Percentiles rank a stretch among this genome's conserved stretches.
phyloP scores from a whole-genome alignment of 441 rosid species.

The Jatropha podagrica region DNA sequence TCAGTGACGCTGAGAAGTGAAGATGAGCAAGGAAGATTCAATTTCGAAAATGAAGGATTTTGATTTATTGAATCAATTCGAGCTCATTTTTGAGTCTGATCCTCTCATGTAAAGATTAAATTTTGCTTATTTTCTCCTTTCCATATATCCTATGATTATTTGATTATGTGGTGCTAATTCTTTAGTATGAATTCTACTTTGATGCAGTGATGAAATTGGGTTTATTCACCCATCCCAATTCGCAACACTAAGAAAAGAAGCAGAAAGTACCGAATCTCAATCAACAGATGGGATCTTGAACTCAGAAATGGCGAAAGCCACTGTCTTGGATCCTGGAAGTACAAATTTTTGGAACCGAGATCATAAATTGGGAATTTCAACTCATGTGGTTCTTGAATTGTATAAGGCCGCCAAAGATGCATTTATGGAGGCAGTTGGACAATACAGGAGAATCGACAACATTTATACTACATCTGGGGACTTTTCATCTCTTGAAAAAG shows the following conservation, averaged over 20 bases:
- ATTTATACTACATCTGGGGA: constrained; percentile 17
- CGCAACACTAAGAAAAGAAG: constrained; percentile 42
- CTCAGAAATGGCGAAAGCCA: not conserved
- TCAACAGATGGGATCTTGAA: constrained; percentile 21
- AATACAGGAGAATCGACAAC: constrained; percentile 34
- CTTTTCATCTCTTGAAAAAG: constrained; percentile 36
- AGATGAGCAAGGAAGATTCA: constrained; percentile 34
- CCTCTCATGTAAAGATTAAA: constrained; percentile 60
- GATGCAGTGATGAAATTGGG: constrained; percentile 77
- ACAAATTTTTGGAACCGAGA: constrained; percentile 63
- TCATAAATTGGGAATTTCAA: constrained; percentile 83
- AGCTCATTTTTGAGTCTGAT: constrained; percentile 66
- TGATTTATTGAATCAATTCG: constrained; percentile 52
- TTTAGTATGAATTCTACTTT: constrained; percentile 7
- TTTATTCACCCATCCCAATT: constrained; percentile 85
- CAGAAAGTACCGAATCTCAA: constrained; percentile 9
- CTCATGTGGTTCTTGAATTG: constrained; percentile 50
- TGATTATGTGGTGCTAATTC: not conserved
- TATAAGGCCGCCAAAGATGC: constrained; percentile 57
- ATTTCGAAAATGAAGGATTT: constrained; percentile 25
- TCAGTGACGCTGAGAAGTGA: not conserved
- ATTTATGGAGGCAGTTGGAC: constrained; percentile 43
- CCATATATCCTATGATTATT: not conserved
- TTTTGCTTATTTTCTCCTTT: not conserved
- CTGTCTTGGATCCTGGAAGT: constrained; percentile 12